Base-by-base conservation (phyloP, 768 basidiomycete genomes). In the Boletus bicolor region DNA sequence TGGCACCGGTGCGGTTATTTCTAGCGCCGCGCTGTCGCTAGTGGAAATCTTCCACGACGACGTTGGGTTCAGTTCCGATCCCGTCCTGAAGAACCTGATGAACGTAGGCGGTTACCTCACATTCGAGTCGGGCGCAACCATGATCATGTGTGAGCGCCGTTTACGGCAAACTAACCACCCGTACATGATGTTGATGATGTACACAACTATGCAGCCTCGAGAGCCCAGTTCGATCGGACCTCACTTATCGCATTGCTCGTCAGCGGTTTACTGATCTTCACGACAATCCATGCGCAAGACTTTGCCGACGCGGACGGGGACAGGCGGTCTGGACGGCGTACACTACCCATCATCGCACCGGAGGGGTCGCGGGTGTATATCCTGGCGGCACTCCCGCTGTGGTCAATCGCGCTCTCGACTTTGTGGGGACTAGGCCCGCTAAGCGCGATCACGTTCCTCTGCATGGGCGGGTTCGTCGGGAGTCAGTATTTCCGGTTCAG, bases 241-340 rank as follows among this genome's bases (percentile, higher is more conserved):
- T 60, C 66, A 10, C 21, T 66, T 5, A 28, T 54, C 30, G 56
- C 68, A 3, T 54, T 73, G 37, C 41, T 56, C 35, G 51, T 66
- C 9, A 76, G 73, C 44, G 56, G 65, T 0, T 49, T 64, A 10
- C 67, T 74, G 14, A 65, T 75, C 8, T 49, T 69, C 41, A 72
- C 71, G 8, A 77, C 76, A 3, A 72, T 75, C 11, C 73, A 76
- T 35, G 69, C 71, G 0, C 70, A 73, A 53, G 73, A 74, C 42
- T 75, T 74, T 51, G 57, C 62, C 2, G 73, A 75, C 30, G 63
- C 62, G 19, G 59, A 63, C 10, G 73, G 73, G 4, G 73, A 74
- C 48, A 54, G 51, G 24, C 56, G 39, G 26, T 56, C 63, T 14
- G 72, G 73, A 9, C 65, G 73, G 34, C 61, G 55, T 11, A 74